Evolutionary conservation across 2,329 filamentous ascomycete species (phyloP).

Genomic region (Scolecobasidium constrictum): DNA sequence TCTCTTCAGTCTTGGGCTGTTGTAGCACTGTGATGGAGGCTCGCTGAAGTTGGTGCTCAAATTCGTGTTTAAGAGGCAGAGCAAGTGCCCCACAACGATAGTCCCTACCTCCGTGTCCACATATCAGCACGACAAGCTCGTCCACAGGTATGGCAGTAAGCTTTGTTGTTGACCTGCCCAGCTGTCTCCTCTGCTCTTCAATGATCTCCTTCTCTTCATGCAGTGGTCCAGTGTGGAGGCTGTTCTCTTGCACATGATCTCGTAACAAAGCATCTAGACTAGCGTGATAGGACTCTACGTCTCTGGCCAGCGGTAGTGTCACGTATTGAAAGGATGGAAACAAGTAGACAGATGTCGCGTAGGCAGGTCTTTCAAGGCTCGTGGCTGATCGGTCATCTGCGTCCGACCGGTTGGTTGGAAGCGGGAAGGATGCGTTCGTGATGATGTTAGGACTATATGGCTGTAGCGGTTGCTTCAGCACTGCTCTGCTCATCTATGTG

Average conservation of each 20-base stretch:
- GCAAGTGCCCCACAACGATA: slow-evolving; percentile 72
- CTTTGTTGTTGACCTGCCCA: too few relatives aligned
- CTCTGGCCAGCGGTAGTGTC: not conserved
- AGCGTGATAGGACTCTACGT: not conserved
- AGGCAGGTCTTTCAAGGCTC: not conserved
- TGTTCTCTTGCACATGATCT: not conserved
- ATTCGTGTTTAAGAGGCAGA: slow-evolving; percentile 60
- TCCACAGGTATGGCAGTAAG: slow-evolving; percentile 28
- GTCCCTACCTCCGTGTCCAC: slow-evolving; percentile 77
- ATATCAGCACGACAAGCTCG: slow-evolving; percentile 72
- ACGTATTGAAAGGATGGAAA: slow-evolving; percentile 3
- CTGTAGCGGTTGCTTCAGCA: not conserved
- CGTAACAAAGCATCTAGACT: slow-evolving; percentile 1
- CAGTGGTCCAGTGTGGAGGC: not conserved
- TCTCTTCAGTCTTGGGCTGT: slow-evolving; percentile 14
- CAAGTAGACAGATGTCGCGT: slow-evolving; percentile 4
- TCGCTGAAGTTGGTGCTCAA: slow-evolving; percentile 48
- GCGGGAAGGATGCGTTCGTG: slow-evolving; percentile 9
- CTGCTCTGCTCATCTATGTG: too few relatives aligned
- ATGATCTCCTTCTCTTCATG: not conserved
- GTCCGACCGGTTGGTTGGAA: too few relatives aligned
- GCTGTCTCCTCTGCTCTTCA: too few relatives aligned
- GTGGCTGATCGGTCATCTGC: not conserved
- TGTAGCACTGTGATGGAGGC: slow-evolving; percentile 32
- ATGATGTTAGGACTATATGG: not conserved